Percentiles rank a stretch among this genome's conserved stretches.
These are phyloP conservation scores for Jimgerdemannia flammicorona DNA, from an alignment of 192 early-diverging fungal genomes.

Conservation along the genomic window DNA sequence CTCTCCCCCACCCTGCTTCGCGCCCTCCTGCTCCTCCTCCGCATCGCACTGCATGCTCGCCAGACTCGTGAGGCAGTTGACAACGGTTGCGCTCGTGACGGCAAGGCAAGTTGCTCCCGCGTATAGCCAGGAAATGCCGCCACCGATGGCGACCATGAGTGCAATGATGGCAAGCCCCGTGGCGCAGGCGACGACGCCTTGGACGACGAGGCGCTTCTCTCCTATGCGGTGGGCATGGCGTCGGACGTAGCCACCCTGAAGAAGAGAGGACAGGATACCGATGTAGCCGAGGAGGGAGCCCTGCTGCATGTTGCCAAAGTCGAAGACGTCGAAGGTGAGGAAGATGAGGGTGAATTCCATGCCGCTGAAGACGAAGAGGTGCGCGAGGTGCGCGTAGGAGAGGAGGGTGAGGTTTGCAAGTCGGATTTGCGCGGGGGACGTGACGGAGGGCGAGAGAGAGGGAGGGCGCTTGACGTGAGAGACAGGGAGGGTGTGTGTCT, in stretches of 20 bases:
- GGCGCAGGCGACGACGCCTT: slow-evolving; percentile 71
- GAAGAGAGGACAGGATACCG: slow-evolving; percentile 79
- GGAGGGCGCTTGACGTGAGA: too few species aligned
- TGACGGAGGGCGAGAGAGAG: slow-evolving; percentile 9
- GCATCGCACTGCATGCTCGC: slow-evolving; percentile 59
- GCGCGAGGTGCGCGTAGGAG: slow-evolving; percentile 75
- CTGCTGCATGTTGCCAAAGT: slow-evolving; percentile 84
- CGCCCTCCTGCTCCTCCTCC: slow-evolving; percentile 8
- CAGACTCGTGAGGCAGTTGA: slow-evolving; percentile 82
- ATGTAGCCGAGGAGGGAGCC: slow-evolving; percentile 84
- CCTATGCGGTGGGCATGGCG: slow-evolving; percentile 60
- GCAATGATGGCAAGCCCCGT: slow-evolving; percentile 63
- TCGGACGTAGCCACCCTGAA: slow-evolving; percentile 94
- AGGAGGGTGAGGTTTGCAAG: slow-evolving; percentile 48
- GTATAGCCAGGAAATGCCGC: neutral
- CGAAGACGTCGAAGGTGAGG: slow-evolving; percentile 88
- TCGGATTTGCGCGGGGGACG: slow-evolving; percentile 28
- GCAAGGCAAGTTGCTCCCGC: slow-evolving; percentile 79
- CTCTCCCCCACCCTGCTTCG: too few species aligned
- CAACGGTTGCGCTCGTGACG: slow-evolving; percentile 92
- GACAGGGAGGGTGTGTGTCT: neutral
- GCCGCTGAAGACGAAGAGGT: slow-evolving; percentile 91
- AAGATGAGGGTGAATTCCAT: slow-evolving; percentile 99
- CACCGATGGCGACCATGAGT: slow-evolving; percentile 16
- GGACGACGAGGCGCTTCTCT: slow-evolving; percentile 70